Conservation (phyloP, 805 yeast species). For the Cyberlindnera bimundalis region DNA sequence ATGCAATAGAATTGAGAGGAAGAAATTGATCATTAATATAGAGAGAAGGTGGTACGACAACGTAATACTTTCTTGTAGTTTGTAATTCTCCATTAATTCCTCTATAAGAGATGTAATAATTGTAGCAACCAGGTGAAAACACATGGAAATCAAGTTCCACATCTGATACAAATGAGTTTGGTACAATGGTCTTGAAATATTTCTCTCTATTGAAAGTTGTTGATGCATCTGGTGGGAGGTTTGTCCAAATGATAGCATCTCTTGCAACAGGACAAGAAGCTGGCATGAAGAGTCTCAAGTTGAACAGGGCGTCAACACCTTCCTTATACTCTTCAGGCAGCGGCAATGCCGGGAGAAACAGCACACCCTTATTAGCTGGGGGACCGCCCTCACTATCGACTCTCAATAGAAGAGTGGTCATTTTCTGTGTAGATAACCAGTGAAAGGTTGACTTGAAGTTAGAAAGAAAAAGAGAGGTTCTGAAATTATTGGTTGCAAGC, state of each 20-base stretch:
- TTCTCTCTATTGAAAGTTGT: conserved; percentile 52
- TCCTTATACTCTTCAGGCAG: conserved; percentile 32
- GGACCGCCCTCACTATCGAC: conserved; percentile 35
- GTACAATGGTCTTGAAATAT: conserved; percentile 49
- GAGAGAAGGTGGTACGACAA: conserved; percentile 78
- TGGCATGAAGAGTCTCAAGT: conserved; percentile 58
- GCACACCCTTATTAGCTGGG: conserved; percentile 35
- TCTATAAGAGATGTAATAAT: conserved; percentile 64
- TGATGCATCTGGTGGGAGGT: conserved; percentile 50
- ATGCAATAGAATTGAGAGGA: conserved; percentile 72
- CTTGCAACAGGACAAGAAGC: conserved; percentile 75
- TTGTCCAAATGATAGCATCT: conserved; percentile 70
- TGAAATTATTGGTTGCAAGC: too few species aligned
- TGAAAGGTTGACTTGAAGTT: too few species aligned
- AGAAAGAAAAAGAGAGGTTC: too few species aligned
- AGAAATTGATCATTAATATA: conserved; percentile 51
- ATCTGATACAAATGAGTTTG: conserved; percentile 62
- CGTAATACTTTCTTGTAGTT: conserved; percentile 61
- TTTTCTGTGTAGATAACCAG: conserved; percentile 7
- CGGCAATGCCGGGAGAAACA: conserved; percentile 38
- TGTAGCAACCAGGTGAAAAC: conserved; percentile 72
- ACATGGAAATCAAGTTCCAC: conserved; percentile 57
- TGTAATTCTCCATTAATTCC: conserved; percentile 33
- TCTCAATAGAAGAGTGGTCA: conserved; percentile 33
- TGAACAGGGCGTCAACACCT: conserved; percentile 43